Conservation (phyloP, 495 filamentous ascomycete species). For the Penicillium macrosclerotiorum region DNA sequence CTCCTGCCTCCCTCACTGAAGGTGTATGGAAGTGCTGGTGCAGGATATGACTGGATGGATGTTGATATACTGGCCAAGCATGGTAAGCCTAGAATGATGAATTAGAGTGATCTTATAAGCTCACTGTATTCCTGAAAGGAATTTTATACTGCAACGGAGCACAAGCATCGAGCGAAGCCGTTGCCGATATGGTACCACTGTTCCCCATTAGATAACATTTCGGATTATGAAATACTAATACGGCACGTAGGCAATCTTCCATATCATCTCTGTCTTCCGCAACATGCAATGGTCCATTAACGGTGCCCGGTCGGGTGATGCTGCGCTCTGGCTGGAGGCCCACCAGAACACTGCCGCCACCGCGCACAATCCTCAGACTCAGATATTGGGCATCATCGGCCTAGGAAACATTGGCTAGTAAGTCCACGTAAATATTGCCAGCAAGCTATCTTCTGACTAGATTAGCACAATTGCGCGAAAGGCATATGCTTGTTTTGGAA, state of each 20-base stretch:
- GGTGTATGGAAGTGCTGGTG: constrained; percentile 12
- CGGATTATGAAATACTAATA: not conserved
- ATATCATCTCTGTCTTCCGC: constrained; percentile 13
- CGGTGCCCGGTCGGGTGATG: constrained; percentile 11
- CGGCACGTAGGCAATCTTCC: constrained; percentile 5
- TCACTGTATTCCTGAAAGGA: too few species aligned
- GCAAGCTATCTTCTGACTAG: not conserved
- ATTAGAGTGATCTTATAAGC: not conserved
- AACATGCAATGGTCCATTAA: constrained; percentile 18
- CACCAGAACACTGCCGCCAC: constrained; percentile 8
- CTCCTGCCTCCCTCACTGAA: constrained; percentile 6
- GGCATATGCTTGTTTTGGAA: constrained; percentile 15
- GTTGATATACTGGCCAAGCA: constrained; percentile 13
- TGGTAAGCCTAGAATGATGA: not conserved
- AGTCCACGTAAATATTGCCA: not conserved
- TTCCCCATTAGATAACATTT: too few species aligned
- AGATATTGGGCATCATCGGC: constrained; percentile 11
- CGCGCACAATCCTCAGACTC: constrained; percentile 10
- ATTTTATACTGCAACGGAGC: constrained; percentile 13
- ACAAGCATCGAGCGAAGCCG: constrained; percentile 12
- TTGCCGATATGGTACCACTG: constrained; percentile 17
- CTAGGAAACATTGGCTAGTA: constrained; percentile 18
- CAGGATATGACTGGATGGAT: constrained; percentile 18
- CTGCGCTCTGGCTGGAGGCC: constrained; percentile 11
- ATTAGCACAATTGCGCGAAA: constrained; percentile 11